Evolutionary conservation across 1,284 basidiomycete genomes (phyloP).

Genomic region (Sanghuangporus sanghuang): DNA sequence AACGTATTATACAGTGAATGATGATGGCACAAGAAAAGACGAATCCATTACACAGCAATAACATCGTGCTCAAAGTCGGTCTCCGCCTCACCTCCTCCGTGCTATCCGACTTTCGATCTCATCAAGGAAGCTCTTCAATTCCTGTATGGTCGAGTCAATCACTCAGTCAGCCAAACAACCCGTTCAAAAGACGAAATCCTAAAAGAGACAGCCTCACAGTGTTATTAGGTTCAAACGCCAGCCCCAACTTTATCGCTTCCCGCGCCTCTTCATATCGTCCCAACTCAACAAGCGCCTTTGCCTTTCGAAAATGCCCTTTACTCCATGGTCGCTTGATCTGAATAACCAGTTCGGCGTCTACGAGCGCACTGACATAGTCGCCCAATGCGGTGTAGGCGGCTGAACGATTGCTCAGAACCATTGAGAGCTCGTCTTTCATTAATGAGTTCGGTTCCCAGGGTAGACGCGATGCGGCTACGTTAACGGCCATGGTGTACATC

Average conservation of each 20-base stretch:
- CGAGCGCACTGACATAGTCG: slow-evolving; percentile 78
- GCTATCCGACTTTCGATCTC: slow-evolving; percentile 28
- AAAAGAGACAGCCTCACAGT: slow-evolving; percentile 38
- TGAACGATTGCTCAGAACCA: slow-evolving; percentile 87
- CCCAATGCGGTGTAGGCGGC: slow-evolving; percentile 78
- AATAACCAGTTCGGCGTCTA: slow-evolving; percentile 90
- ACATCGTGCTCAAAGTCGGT: background rate
- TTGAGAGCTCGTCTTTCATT: slow-evolving; percentile 85
- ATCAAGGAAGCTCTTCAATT: slow-evolving; percentile 25
- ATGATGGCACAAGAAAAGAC: background rate
- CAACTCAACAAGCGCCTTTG: slow-evolving; percentile 82
- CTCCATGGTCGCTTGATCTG: slow-evolving; percentile 84
- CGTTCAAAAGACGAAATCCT: background rate
- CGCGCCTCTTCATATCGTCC: slow-evolving; percentile 69
- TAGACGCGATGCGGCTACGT: slow-evolving; percentile 78
- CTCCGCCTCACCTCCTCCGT: background rate
- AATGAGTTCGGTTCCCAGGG: slow-evolving; percentile 85
- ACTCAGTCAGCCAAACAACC: background rate
- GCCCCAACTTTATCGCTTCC: slow-evolving; percentile 77
- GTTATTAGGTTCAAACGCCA: slow-evolving; percentile 89
- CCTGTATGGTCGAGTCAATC: slow-evolving; percentile 14
- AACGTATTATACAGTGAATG: background rate
- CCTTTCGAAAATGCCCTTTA: slow-evolving; percentile 94
- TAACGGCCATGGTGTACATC: slow-evolving; percentile 81
- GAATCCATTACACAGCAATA: background rate